Evolutionary conservation across 1,284 basidiomycete species (phyloP).

Genomic region (Apiotrichum mycotoxinovorans): DNA sequence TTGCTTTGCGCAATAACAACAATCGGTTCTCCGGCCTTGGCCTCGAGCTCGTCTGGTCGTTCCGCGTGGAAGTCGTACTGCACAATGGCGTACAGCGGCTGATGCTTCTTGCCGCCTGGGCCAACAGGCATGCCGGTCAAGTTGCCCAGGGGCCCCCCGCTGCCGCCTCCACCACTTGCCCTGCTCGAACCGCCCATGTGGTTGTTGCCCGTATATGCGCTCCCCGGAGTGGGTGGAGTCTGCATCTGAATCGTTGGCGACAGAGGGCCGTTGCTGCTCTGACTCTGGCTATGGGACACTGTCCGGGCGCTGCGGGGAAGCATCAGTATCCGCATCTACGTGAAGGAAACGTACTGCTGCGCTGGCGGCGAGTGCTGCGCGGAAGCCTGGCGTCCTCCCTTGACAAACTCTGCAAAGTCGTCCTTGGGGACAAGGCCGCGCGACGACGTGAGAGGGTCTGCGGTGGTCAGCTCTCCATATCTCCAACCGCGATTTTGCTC

Average conservation of each 20-base stretch:
- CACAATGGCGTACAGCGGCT: slow-evolving; percentile 75
- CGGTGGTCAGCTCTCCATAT: slow-evolving; percentile 52
- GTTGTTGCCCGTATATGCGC: neutral
- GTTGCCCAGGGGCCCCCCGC: too few species aligned
- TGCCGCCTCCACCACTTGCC: neutral
- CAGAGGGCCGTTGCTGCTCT: neutral
- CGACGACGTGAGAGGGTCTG: slow-evolving; percentile 79
- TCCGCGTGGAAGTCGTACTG: slow-evolving; percentile 94
- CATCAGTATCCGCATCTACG: neutral
- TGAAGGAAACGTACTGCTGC: neutral
- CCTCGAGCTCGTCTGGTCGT: slow-evolving; percentile 91
- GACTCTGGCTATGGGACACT: slow-evolving; percentile 4
- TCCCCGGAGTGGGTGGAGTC: neutral
- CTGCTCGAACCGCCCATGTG: neutral
- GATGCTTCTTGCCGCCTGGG: slow-evolving; percentile 14
- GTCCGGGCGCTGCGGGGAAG: neutral
- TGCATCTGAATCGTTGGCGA: neutral
- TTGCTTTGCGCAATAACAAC: slow-evolving; percentile 58
- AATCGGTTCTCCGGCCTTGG: slow-evolving; percentile 87
- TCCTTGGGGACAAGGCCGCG: slow-evolving; percentile 83
- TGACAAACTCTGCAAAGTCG: slow-evolving; percentile 83
- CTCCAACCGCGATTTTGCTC: slow-evolving; percentile 59
- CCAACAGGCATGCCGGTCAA: neutral
- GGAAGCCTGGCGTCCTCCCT: slow-evolving; percentile 53
- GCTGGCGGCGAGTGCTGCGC: neutral